Percentiles rank a stretch among this genome's conserved stretches.
Conservation (phyloP, 2,329 filamentous ascomycete species). For the Arthrobotrys entomopaga region DNA sequence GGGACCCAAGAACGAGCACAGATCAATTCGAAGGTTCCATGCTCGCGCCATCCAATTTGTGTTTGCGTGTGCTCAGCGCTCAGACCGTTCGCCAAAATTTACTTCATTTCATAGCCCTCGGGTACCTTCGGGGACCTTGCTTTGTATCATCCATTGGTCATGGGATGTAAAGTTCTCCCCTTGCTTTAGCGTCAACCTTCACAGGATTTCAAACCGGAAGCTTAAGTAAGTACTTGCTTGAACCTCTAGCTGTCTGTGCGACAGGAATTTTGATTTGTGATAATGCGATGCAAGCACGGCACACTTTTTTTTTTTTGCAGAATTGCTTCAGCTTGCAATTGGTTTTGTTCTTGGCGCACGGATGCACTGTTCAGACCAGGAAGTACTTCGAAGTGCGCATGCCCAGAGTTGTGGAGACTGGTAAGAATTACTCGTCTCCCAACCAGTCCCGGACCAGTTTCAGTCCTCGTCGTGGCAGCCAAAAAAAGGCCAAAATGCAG, state of each 20-base stretch:
- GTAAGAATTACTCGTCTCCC: too few species aligned
- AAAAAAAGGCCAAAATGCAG: too few species aligned
- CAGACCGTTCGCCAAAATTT: slow-evolving; percentile 37
- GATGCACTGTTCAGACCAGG: slow-evolving; percentile 3
- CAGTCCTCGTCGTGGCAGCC: too few species aligned
- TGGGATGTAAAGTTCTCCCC: slow-evolving; percentile 6
- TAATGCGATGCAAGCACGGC: slow-evolving; percentile 33
- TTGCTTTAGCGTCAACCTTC: slow-evolving; percentile 14
- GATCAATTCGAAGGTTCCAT: slow-evolving; percentile 25
- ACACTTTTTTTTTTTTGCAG: too few species aligned
- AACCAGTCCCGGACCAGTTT: too few species aligned
- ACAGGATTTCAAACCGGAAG: too few species aligned
- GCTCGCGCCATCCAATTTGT: neutral
- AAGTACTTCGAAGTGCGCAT: neutral
- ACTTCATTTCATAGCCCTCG: neutral
- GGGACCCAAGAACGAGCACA: slow-evolving; percentile 23
- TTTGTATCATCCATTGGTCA: too few species aligned
- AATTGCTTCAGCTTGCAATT: neutral
- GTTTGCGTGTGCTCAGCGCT: slow-evolving; percentile 3
- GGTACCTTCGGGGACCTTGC: too few species aligned
- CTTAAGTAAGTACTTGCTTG: too few species aligned
- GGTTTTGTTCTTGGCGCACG: neutral
- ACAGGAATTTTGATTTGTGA: too few species aligned
- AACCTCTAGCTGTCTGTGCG: too few species aligned
- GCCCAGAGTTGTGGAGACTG: neutral